Conservation (phyloP, 2,329 filamentous ascomycete genomes). For the Talaromyces rugulosus region DNA sequence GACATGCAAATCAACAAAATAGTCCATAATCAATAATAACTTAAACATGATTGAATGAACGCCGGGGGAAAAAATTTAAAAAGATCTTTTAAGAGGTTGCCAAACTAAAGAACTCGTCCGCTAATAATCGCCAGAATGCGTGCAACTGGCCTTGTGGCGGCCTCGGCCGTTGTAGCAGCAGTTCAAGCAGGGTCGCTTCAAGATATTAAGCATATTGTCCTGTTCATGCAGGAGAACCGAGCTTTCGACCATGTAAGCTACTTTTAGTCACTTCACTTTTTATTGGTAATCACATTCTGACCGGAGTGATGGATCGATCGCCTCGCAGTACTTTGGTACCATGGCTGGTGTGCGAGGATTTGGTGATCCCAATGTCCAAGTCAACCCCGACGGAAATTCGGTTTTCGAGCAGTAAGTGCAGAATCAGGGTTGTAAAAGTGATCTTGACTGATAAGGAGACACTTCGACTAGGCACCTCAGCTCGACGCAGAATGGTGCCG, state of each 20-base stretch:
- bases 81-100: too few relatives aligned
- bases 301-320: not conserved
- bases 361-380: conserved; percentile 52
- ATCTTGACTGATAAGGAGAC: conserved; percentile 30
- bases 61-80: too few relatives aligned
- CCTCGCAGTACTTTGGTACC: conserved; percentile 48
- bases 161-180: not conserved
- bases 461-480: conserved; percentile 8
- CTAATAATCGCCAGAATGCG: not conserved
- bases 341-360: conserved; percentile 55
- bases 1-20: not conserved
- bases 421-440: not conserved
- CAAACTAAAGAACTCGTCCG: not conserved
- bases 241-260: conserved; percentile 32
- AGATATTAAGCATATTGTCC: conserved; percentile 54
- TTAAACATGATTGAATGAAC: too few relatives aligned
- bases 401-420: conserved; percentile 46
- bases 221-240: conserved; percentile 54
- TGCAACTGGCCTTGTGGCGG: not conserved
- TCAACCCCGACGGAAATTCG: conserved; percentile 41
- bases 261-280: not conserved
- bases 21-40: not conserved
- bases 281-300: not conserved
- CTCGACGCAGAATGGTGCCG: conserved; percentile 30
- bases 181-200: conserved; percentile 37